A percentile compares a stretch with the other conserved stretches of the same genome.
Conservation (phyloP, 2,329 filamentous ascomycete species). For the Decorospora gaudefroyi region DNA sequence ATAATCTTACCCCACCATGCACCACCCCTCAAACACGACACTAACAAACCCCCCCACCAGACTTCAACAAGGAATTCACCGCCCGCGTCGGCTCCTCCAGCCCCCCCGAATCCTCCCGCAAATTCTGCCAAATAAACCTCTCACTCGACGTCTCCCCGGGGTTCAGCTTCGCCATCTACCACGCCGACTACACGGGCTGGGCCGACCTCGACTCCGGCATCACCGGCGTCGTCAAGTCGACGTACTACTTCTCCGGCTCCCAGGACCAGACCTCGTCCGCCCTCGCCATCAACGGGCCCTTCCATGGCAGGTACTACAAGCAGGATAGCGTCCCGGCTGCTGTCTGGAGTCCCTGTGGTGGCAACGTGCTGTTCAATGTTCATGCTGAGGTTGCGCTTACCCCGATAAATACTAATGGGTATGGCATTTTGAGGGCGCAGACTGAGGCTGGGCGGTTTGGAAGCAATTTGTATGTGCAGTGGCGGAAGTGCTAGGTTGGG, state of each 20-base stretch:
- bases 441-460: constrained; percentile 36
- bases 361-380: constrained; percentile 37
- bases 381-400: constrained; percentile 39
- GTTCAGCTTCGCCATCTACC: constrained; percentile 45
- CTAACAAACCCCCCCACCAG: constrained; percentile 18
- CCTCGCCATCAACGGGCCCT: constrained; percentile 48
- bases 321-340: constrained; percentile 46
- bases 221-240: constrained; percentile 41
- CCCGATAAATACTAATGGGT: constrained; percentile 24
- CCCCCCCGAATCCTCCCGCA: constrained; percentile 37
- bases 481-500: constrained; percentile 44
- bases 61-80: constrained; percentile 41
- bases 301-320: constrained; percentile 52
- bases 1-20: too few relatives aligned
- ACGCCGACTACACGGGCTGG: constrained; percentile 45
- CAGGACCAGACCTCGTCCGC: constrained; percentile 30
- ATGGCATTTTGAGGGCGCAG: constrained; percentile 34
- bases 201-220: constrained; percentile 44
- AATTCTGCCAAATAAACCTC: constrained; percentile 48
- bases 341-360: constrained; percentile 41
- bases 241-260: constrained; percentile 46
- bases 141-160: constrained; percentile 42
- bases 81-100: constrained; percentile 35
- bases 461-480: constrained; percentile 38
- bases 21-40: too few relatives aligned